A percentile compares a stretch with the other conserved stretches of the same genome.
Conservation (phyloP, 1,284 basidiomycete genomes). For the Ganoderma multipileum region DNA sequence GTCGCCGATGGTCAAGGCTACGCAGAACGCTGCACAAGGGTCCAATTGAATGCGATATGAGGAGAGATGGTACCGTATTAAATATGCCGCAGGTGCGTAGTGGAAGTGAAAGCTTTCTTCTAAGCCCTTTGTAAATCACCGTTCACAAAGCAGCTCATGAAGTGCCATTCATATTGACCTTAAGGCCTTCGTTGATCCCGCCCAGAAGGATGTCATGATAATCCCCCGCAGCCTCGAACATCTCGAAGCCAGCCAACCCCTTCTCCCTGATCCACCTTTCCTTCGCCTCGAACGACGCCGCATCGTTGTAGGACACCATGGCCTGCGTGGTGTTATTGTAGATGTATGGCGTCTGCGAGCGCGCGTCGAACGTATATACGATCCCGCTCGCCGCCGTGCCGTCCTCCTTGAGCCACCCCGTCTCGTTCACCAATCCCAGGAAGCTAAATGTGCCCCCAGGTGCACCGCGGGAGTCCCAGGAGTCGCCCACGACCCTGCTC, state of each 20-base stretch:
- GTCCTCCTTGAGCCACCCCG: constrained; percentile 58
- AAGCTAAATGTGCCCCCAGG: constrained; percentile 64
- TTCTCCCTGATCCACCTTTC: constrained; percentile 60
- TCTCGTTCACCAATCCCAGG: constrained; percentile 60
- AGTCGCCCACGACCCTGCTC: constrained; percentile 57
- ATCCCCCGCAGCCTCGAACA: constrained; percentile 73
- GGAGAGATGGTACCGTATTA: background rate
- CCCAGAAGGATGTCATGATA: constrained; percentile 60
- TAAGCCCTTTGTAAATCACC: background rate
- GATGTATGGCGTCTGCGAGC: constrained; percentile 76
- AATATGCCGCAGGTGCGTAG: background rate
- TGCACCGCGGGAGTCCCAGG: constrained; percentile 53
- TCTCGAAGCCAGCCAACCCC: constrained; percentile 65
- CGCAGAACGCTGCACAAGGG: background rate
- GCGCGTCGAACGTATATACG: constrained; percentile 61
- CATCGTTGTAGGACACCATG: constrained; percentile 69
- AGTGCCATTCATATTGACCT: constrained; percentile 29
- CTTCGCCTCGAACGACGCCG: constrained; percentile 63
- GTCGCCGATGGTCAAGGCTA: too few relatives aligned
- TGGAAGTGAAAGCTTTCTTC: background rate
- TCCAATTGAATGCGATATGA: background rate
- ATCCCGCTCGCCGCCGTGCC: constrained; percentile 59
- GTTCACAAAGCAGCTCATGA: background rate
- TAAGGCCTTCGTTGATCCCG: constrained; percentile 46
- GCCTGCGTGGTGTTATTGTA: constrained; percentile 60